A percentile compares a stretch with the other conserved stretches of the same genome.
These are phyloP conservation scores for Madurella fahalii DNA, from an alignment of 2,329 filamentous ascomycete species.

Conservation along the genomic window DNA sequence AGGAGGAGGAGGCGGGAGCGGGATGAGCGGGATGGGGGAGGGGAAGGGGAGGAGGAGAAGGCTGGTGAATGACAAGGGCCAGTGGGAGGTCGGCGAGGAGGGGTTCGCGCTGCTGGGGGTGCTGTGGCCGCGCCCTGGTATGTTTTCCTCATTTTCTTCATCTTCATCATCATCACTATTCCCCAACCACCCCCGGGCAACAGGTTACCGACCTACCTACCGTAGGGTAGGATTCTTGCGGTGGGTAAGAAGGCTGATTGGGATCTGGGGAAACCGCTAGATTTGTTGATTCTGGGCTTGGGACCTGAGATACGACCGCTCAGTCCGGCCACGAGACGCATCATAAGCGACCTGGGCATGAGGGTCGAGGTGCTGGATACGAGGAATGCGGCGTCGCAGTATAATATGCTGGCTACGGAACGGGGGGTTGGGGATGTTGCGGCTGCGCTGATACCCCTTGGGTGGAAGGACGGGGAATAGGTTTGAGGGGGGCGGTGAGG, in stretches of 20 bases:
- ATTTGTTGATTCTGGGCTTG: constrained; percentile 84
- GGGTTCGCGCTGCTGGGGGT: constrained; percentile 72
- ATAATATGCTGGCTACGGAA: constrained; percentile 93
- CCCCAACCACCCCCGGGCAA: neutral
- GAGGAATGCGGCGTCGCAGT: constrained; percentile 88
- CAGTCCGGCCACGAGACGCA: constrained; percentile 66
- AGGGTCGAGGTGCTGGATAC: constrained; percentile 88
- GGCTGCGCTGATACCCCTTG: constrained; percentile 80
- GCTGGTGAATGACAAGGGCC: constrained; percentile 71
- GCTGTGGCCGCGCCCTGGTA: constrained; percentile 86
- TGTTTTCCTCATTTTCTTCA: constrained; percentile 28
- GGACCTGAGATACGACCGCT: constrained; percentile 72
- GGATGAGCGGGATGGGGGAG: too few relatives aligned
- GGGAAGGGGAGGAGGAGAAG: constrained; percentile 31
- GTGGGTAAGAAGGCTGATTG: neutral
- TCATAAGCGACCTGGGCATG: constrained; percentile 75
- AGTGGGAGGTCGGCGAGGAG: constrained; percentile 69
- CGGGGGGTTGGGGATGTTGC: constrained; percentile 80
- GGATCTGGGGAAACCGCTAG: constrained; percentile 40
- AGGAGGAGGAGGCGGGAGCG: neutral
- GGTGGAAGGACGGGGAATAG: constrained; percentile 65
- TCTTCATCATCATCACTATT: neutral
- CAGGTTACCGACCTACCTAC: too few relatives aligned
- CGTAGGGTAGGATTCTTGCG: neutral
- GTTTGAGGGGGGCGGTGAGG: neutral